These are phyloP conservation scores for Tremella fuciformis DNA, from an alignment of 768 basidiomycete genomes.

Conservation along the genomic window DNA sequence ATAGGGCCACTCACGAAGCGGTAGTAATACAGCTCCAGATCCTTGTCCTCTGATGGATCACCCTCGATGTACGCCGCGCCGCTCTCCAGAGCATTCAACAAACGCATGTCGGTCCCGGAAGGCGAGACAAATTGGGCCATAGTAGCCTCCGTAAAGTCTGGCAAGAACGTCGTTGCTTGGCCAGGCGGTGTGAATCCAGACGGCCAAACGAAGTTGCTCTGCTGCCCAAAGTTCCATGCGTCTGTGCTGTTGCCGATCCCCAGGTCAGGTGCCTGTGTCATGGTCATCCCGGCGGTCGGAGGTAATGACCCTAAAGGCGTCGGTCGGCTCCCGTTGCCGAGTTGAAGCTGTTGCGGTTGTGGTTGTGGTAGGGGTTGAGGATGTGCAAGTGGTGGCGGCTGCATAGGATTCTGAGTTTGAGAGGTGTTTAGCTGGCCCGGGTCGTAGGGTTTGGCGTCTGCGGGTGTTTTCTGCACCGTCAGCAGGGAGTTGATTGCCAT, in stretches of 20 bases:
- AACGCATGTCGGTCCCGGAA: conserved; percentile 27
- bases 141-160: conserved; percentile 8
- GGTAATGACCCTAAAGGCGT: background rate
- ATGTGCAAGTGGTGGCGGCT: too few relatives aligned
- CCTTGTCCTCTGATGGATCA: conserved; percentile 42
- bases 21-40: conserved; percentile 48
- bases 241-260: background rate
- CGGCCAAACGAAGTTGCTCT: conserved; percentile 35
- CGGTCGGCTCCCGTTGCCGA: too few relatives aligned
- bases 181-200: conserved; percentile 28
- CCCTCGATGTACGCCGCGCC: conserved; percentile 47
- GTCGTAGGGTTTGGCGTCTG: too few relatives aligned
- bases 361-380: background rate
- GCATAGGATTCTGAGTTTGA: too few relatives aligned
- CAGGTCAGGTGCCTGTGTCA: background rate
- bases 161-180: conserved; percentile 1
- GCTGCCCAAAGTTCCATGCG: background rate
- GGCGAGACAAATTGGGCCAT: conserved; percentile 17
- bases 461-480: too few relatives aligned
- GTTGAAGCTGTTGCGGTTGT: background rate
- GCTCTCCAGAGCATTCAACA: conserved; percentile 37
- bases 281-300: conserved; percentile 5
- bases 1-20: conserved; percentile 39
- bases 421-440: too few relatives aligned
- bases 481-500: background rate